Conservation (phyloP, 1,284 basidiomycete genomes). For the Quambalaria eucalypti region DNA sequence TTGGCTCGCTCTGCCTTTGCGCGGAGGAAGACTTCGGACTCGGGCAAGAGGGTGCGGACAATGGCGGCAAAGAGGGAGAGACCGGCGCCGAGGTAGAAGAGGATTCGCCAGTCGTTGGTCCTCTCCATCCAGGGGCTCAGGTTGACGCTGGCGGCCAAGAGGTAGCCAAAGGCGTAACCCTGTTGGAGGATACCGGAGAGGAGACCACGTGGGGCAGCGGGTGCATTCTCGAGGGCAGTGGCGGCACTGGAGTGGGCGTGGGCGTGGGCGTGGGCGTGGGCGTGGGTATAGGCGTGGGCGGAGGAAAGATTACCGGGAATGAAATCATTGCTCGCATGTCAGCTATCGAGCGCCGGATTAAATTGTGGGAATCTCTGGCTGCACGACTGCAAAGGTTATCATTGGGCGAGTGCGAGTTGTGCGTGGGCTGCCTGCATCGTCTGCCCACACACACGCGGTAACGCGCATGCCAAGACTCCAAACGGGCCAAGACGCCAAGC, state of each 20-base stretch:
- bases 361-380: too few relatives aligned
- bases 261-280: too few relatives aligned
- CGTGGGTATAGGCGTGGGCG: too few relatives aligned
- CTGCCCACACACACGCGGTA: too few relatives aligned
- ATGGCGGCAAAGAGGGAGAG: conserved; percentile 65
- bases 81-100: conserved; percentile 54
- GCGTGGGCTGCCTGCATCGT: too few relatives aligned
- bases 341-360: too few relatives aligned
- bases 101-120: conserved; percentile 50
- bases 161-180: conserved; percentile 59
- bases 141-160: conserved; percentile 63
- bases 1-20: conserved; percentile 46
- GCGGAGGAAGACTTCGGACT: conserved; percentile 63
- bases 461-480: too few relatives aligned
- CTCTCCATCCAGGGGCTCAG: conserved; percentile 51
- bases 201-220: conserved; percentile 73
- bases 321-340: too few relatives aligned
- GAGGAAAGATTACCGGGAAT: too few relatives aligned
- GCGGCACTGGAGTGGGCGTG: conserved; percentile 19
- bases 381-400: too few relatives aligned
- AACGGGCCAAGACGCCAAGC: too few relatives aligned
- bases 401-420: too few relatives aligned
- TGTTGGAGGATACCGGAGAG: conserved; percentile 75
- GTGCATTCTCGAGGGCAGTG: conserved; percentile 79
- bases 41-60: conserved; percentile 67